These are phyloP conservation scores for Apiospora kogelbergensis DNA, from an alignment of 2,329 filamentous ascomycete species.

Conservation along the genomic window DNA sequence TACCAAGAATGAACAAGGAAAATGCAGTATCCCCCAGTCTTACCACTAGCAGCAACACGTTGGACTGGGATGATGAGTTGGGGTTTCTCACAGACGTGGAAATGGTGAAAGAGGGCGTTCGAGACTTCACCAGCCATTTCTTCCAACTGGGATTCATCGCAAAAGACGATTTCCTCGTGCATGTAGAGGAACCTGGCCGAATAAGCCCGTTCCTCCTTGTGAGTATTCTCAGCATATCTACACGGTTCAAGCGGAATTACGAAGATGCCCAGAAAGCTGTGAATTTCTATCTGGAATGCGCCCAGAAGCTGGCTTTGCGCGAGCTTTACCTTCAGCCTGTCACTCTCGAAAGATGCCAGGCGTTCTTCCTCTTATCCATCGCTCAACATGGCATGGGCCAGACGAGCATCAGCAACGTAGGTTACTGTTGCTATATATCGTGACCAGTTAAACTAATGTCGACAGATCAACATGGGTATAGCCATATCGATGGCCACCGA, in stretches of 20 bases:
- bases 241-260: constrained; percentile 51
- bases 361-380: constrained; percentile 58
- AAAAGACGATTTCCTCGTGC: constrained; percentile 49
- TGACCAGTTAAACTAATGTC: constrained; percentile 18
- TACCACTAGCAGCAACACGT: constrained; percentile 29
- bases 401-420: constrained; percentile 53
- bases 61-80: constrained; percentile 46
- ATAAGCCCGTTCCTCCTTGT: constrained; percentile 56
- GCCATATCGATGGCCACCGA: constrained; percentile 55
- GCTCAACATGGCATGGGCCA: constrained; percentile 58
- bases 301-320: constrained; percentile 44
- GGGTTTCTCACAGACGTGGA: constrained; percentile 48
- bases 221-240: constrained; percentile 56
- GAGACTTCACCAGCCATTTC: constrained; percentile 54
- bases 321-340: constrained; percentile 51
- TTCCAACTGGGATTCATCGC: constrained; percentile 61
- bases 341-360: constrained; percentile 56
- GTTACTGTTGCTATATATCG: constrained; percentile 22
- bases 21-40: constrained; percentile 20
- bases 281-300: constrained; percentile 53
- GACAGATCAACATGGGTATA: constrained; percentile 55
- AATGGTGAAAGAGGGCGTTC: constrained; percentile 52
- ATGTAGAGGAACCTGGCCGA: constrained; percentile 47
- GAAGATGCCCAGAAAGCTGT: constrained; percentile 48
- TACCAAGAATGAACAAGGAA: constrained; percentile 28